Evolutionary conservation across 2,329 filamentous ascomycete species (phyloP).

Genomic region (Stachybotrys elegans): DNA sequence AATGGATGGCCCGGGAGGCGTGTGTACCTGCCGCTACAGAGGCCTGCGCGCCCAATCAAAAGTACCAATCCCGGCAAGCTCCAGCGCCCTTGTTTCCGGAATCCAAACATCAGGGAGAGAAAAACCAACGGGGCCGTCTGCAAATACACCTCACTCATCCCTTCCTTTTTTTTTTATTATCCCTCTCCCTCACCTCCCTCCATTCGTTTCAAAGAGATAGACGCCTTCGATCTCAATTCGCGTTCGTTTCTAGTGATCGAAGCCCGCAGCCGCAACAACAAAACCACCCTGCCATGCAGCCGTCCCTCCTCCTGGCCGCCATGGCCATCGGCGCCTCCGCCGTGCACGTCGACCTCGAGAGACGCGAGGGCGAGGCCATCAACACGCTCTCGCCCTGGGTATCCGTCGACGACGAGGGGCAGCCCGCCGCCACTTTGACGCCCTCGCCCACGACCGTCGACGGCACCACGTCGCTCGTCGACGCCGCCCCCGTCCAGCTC

Average conservation of each 20-base stretch:
- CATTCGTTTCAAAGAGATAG: background rate
- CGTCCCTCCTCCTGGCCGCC: conserved; percentile 21
- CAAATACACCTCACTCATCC: no score
- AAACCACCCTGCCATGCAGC: conserved; percentile 20
- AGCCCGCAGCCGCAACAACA: no score
- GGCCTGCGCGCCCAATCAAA: no score
- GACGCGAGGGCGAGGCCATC: conserved; percentile 11
- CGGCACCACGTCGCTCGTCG: conserved; percentile 34
- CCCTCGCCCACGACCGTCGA: conserved; percentile 40
- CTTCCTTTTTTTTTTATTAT: no score
- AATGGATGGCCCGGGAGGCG: no score
- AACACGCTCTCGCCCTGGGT: conserved; percentile 43
- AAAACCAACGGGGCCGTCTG: no score
- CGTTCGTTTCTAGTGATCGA: no score
- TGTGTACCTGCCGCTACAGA: no score
- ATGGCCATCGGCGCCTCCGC: conserved; percentile 18
- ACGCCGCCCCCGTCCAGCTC: conserved; percentile 39
- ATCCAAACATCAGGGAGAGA: no score
- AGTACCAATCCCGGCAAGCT: no score
- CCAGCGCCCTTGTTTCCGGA: no score
- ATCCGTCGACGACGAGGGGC: conserved; percentile 41
- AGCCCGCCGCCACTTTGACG: conserved; percentile 41
- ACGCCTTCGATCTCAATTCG: no score
- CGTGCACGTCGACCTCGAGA: conserved; percentile 12
- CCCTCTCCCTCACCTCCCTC: background rate